Conservation (phyloP, 371 early-diverging fungal species). For the Rhizopus sp. region DNA sequence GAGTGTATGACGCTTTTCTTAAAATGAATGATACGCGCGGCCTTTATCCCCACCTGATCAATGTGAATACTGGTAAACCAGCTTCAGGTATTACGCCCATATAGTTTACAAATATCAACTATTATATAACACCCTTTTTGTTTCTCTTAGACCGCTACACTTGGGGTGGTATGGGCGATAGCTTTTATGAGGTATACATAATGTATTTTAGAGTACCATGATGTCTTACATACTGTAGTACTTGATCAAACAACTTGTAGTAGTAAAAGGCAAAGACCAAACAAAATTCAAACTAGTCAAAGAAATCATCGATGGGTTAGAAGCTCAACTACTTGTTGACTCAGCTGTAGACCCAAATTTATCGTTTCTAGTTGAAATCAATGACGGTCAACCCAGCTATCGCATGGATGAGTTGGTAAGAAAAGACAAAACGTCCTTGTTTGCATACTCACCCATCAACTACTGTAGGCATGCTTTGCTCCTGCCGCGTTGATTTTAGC, state of each 20-base stretch:
- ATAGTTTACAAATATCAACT: not conserved
- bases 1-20: conserved; percentile 43
- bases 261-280: conserved; percentile 47
- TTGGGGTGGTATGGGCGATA: conserved; percentile 59
- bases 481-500: conserved; percentile 39
- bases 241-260: conserved; percentile 67
- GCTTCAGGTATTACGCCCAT: conserved; percentile 17
- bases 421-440: not conserved
- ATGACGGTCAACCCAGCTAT: conserved; percentile 13
- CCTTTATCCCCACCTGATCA: conserved; percentile 48
- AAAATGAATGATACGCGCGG: conserved; percentile 37
- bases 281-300: conserved; percentile 48
- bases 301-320: conserved; percentile 24
- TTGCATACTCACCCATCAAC: not conserved
- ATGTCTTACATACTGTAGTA: conserved; percentile 5
- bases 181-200: conserved; percentile 54
- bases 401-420: conserved; percentile 48
- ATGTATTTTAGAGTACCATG: not conserved
- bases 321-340: conserved; percentile 26
- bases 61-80: conserved; percentile 30
- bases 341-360: conserved; percentile 26
- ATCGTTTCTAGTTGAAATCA: conserved; percentile 27
- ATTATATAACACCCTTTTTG: not conserved
- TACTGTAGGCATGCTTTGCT: conserved; percentile 40
- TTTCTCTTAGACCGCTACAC: conserved; percentile 29